These are phyloP conservation scores for Pythium brassicae DNA, from an alignment of 352 stramenopile species.

Conservation along the genomic window DNA sequence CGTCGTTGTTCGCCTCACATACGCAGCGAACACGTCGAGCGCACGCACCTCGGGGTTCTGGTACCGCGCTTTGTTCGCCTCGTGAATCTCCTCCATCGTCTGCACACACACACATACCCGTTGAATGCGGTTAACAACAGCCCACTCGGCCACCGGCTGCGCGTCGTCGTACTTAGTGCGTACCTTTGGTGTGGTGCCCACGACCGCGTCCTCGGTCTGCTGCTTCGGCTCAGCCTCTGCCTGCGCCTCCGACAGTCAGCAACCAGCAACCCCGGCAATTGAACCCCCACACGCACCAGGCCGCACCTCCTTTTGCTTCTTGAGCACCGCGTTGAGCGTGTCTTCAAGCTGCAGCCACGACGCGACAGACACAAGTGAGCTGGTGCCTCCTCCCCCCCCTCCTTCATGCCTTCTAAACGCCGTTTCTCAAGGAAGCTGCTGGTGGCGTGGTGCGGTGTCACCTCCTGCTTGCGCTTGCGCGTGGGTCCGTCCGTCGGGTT, in stretches of 20 bases:
- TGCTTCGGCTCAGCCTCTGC: conserved; percentile 42
- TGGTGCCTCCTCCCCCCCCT: too few species aligned
- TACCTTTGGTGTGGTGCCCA: conserved; percentile 26
- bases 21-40: too few species aligned
- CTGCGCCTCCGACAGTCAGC: conserved; percentile 11
- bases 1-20: too few species aligned
- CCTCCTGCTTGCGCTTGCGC: conserved; percentile 71
- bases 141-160: too few species aligned
- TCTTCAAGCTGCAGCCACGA: conserved; percentile 45
- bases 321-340: conserved; percentile 57
- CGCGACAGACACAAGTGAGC: too few species aligned
- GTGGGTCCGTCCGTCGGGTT: conserved; percentile 66
- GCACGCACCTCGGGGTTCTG: conserved; percentile 56
- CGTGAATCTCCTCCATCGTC: conserved; percentile 48
- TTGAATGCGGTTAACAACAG: too few species aligned
- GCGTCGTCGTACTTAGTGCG: neutral
- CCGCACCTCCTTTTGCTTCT: conserved; percentile 60
- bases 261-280: neutral
- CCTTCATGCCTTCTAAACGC: too few species aligned
- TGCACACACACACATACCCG: conserved; percentile 16
- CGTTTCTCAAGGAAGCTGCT: too few species aligned
- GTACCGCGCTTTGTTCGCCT: conserved; percentile 57
- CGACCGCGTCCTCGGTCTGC: conserved; percentile 14
- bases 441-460: too few species aligned
- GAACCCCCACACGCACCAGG: neutral